Base-by-base conservation (phyloP, 2,329 filamentous ascomycete genomes). In the Apiospora rasikravindrae region DNA sequence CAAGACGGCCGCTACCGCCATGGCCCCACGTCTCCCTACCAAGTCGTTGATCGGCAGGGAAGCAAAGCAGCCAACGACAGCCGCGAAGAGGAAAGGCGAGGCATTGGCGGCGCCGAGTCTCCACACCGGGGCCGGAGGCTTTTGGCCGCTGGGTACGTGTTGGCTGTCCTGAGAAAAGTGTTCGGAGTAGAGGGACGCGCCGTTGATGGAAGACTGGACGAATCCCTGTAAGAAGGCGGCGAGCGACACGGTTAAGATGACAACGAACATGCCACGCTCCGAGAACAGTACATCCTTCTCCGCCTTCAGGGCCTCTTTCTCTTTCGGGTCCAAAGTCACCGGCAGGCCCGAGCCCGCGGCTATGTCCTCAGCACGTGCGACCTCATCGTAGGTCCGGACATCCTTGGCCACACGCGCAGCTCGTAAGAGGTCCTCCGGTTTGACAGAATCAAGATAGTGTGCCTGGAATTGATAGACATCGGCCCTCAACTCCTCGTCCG, bases 211-310 rank as follows among this genome's bases (percentile, higher is more conserved):
- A 0, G 82, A 83, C 72, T 86, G 84, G 1, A 86, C 84, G 61
- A 84, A 83, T 16, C 84, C 84, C 75, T 86, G 84, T 0, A 86
- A 76, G 61, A 86, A 82, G 0, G 84, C 84, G 0, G 84, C 84
- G 2, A 85, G 78, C 2, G 83, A 84, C 19, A 86, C 84, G 2
- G 84, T 84, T 44, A 83, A 73, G 66, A 85, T 81, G 70, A 86
- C 83, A 19, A 81, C 77, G 22, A 79, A 73, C 81, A 85, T 86
- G 4, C 81, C 80, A 67, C 76, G 77, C 57, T 85, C 80, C 19
- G 82, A 83, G 47, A 84, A 83, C 0, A 83, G 75, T 0, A 78
- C 77, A 67, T 85, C 83, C 40, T 80, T 81, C 73, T 86, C 84
- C 1, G 78, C 77, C n/a, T 77, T 76, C 33, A 86, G 78, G 0